Percentiles rank a stretch among this genome's conserved stretches.
These are phyloP conservation scores for Hypoxylon sp. DNA, from an alignment of 2,329 filamentous ascomycete species.

Conservation along the genomic window DNA sequence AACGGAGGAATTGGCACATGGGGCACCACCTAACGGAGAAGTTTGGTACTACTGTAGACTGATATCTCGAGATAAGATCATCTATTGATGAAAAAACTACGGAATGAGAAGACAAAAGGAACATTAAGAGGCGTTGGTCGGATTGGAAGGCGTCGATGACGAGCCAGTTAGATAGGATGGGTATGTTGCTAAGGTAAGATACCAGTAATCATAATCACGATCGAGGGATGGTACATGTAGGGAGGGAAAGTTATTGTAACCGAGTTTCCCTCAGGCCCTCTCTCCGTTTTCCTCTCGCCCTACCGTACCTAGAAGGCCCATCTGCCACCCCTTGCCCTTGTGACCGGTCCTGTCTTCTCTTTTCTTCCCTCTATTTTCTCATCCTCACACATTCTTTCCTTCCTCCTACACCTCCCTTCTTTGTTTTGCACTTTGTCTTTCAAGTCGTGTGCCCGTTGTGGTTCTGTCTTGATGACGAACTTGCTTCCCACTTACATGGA, in stretches of 20 bases:
- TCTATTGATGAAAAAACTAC: slow-evolving; percentile 19
- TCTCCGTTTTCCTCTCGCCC: slow-evolving; percentile 44
- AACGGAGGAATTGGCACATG: slow-evolving; percentile 37
- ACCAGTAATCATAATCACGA: slow-evolving; percentile 21
- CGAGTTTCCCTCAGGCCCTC: slow-evolving; percentile 45
- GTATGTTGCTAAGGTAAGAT: slow-evolving; percentile 12
- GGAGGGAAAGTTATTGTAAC: slow-evolving; percentile 40
- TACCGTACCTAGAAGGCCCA: slow-evolving; percentile 51
- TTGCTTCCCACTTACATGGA: slow-evolving; percentile 40
- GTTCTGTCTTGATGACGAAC: slow-evolving; percentile 29
- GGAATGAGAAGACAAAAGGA: slow-evolving; percentile 14
- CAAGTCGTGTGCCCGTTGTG: slow-evolving; percentile 25
- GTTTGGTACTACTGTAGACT: slow-evolving; percentile 41
- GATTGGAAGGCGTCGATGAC: slow-evolving; percentile 3
- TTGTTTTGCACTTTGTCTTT: slow-evolving; percentile 4
- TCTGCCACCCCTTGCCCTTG: slow-evolving; percentile 53
- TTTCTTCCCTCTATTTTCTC: slow-evolving; percentile 28
- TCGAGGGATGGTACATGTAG: slow-evolving; percentile 36
- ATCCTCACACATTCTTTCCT: slow-evolving; percentile 19
- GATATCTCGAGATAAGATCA: slow-evolving; percentile 23
- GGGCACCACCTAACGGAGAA: slow-evolving; percentile 31
- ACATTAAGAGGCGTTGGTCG: slow-evolving; percentile 12
- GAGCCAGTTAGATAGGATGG: slow-evolving; percentile 4
- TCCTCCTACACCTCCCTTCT: slow-evolving; percentile 17
- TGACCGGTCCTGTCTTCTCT: slow-evolving; percentile 43